Evolutionary conservation across 208 protist genomes (phyloP), one percentile per base, ranked within the genome.

Genomic region (Acanthamoeba sp.): DNA sequence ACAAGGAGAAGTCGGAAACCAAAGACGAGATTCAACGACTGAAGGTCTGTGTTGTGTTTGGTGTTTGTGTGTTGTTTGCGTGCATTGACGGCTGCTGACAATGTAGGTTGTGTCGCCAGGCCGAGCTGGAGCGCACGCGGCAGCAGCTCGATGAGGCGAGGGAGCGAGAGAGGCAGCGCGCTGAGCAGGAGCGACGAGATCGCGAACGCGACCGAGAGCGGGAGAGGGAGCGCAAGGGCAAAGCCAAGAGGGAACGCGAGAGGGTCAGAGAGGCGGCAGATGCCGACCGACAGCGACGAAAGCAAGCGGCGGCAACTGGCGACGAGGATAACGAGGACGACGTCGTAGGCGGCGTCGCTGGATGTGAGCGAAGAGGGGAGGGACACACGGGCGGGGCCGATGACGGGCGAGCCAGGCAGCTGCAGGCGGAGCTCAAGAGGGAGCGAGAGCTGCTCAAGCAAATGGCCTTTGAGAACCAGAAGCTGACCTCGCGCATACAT

Each of bases 1-100:
- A 36, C 36, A 89, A 89, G 24, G 84, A 91, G 36, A 34, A 45
- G 32, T 48, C 14, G 9, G 59, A 64, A 14, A 22, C 40, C n/a
- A 71, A 91, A 55, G 84, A 91, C 12, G 84, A 64, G 27, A 66
- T 48, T 40, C 84, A 29, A 27, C 84, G 84, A 50, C 59, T 91
- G 9, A 64, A 73, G 55, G 84, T 91, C 7, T 66, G 29, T 90
- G 4, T 9, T 84, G 18, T 84, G 34, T 84, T 14, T 5, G 7
- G 73, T 48, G 38, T 45, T n/a, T 14, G 5, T 85, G 76, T 55
- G 40, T 34, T 38, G 38, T 85, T 7, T 55, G 20, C 42, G 36
- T 50, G 45, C 45, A 50, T 16, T 50, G 45, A 4, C 45, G 45
- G n/a, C n/a, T n/a, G n/a, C n/a, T 50, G 45, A 50, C 45, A 50